These are phyloP conservation scores for Scheffersomyces parashehatae DNA, from an alignment of 1,139 yeast species.

Conservation along the genomic window DNA sequence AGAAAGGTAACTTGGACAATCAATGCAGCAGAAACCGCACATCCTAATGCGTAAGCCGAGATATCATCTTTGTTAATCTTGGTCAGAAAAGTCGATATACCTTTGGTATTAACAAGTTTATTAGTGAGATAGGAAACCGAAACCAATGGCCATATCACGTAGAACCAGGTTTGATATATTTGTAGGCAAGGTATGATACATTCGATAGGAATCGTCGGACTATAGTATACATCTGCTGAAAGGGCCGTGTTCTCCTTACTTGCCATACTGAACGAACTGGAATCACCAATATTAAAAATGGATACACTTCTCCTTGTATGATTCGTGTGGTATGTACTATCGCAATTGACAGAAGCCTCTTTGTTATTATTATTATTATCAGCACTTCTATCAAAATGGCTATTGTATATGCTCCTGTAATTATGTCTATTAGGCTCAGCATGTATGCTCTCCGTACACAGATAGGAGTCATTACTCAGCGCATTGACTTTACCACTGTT, in stretches of 20 bases:
- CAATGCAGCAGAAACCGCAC: slow-evolving; percentile 41
- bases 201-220: slow-evolving; percentile 11
- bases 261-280: no score
- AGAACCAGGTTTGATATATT: slow-evolving; percentile 42
- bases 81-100: slow-evolving; percentile 3
- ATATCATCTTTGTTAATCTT: slow-evolving; percentile 17
- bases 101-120: slow-evolving; percentile 10
- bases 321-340: no score
- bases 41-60: slow-evolving; percentile 32
- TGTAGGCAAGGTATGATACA: slow-evolving; percentile 31
- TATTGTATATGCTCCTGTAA: no score
- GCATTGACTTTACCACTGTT: background rate
- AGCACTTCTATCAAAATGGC: slow-evolving; percentile 5
- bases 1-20: slow-evolving; percentile 34
- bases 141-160: slow-evolving; percentile 45
- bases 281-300: no score
- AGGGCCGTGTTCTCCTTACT: background rate
- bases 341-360: no score
- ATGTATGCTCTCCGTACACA: no score
- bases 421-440: background rate
- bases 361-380: slow-evolving; percentile 11
- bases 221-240: background rate
- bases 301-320: background rate
- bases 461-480: no score
- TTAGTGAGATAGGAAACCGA: slow-evolving; percentile 34